Percentiles rank a stretch among this genome's conserved stretches.
These are phyloP conservation scores for Mycena venus DNA, from an alignment of 768 basidiomycete genomes.

Conservation along the genomic window DNA sequence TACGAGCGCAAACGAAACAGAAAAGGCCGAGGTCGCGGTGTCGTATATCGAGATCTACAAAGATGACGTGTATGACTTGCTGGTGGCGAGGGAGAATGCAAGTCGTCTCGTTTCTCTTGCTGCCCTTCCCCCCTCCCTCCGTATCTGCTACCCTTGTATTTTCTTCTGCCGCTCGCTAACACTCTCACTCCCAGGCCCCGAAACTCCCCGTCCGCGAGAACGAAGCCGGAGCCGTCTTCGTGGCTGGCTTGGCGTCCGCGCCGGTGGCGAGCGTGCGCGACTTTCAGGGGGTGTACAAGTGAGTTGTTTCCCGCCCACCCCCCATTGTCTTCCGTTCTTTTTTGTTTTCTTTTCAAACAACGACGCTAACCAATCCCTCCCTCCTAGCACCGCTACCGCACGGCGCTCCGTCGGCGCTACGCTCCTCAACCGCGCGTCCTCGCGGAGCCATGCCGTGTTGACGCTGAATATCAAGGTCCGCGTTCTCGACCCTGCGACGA, in stretches of 20 bases:
- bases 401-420: slow-evolving; percentile 90
- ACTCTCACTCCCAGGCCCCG: slow-evolving; percentile 49
- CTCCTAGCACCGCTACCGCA: slow-evolving; percentile 72
- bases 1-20: not conserved
- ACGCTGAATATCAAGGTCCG: slow-evolving; percentile 71
- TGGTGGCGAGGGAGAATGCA: slow-evolving; percentile 79
- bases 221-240: slow-evolving; percentile 66
- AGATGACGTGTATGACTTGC: slow-evolving; percentile 90
- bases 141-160: not conserved
- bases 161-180: not conserved
- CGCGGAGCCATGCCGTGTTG: slow-evolving; percentile 90
- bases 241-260: slow-evolving; percentile 63
- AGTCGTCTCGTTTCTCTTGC: slow-evolving; percentile 43
- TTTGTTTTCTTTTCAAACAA: not conserved
- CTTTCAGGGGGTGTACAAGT: slow-evolving; percentile 64
- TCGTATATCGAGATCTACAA: slow-evolving; percentile 95
- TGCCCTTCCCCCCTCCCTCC: not conserved
- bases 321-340: not conserved
- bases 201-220: slow-evolving; percentile 70
- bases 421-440: slow-evolving; percentile 86
- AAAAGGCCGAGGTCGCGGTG: slow-evolving; percentile 51
- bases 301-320: no score
- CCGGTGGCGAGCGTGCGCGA: slow-evolving; percentile 57
- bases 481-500: not conserved
- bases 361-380: not conserved